These are phyloP conservation scores for Ilyonectria sp. DNA, from an alignment of 2,329 filamentous ascomycete genomes.

Conservation along the genomic window DNA sequence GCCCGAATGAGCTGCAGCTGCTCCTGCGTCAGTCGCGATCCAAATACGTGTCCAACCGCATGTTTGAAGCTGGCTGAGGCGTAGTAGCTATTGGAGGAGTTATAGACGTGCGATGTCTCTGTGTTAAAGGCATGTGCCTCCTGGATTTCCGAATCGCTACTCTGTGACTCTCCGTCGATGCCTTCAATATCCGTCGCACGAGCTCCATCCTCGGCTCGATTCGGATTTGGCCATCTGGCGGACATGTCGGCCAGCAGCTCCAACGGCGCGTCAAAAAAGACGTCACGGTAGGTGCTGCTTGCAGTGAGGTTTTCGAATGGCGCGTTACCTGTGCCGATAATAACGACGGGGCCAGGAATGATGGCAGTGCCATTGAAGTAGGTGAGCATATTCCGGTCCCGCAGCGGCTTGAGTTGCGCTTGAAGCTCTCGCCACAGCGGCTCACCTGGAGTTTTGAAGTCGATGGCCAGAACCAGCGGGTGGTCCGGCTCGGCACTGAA, in stretches of 20 bases:
- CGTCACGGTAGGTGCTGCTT: constrained; percentile 1
- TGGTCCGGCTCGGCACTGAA: constrained; percentile 5
- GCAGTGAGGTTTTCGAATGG: neutral
- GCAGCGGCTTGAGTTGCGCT: neutral
- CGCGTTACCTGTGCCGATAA: neutral
- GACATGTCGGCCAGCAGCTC: constrained; percentile 5
- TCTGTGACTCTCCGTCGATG: neutral
- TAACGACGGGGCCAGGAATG: neutral
- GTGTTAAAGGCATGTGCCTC: neutral
- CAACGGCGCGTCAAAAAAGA: constrained; percentile 6
- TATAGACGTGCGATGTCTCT: neutral
- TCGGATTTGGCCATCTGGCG: constrained; percentile 5
- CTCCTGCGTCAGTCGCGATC: constrained; percentile 1
- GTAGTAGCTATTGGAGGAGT: constrained; percentile 5
- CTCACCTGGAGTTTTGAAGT: constrained; percentile 7
- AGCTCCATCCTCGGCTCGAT: constrained; percentile 6
- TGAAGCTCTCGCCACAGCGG: constrained; percentile 4
- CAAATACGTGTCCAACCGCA: constrained; percentile 4
- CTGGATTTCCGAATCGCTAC: neutral
- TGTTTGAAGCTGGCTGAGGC: constrained; percentile 2
- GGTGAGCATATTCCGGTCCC: constrained; percentile 9
- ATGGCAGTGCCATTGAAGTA: constrained; percentile 8
- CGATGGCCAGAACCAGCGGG: constrained; percentile 1
- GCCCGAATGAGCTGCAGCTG: constrained; percentile 2
- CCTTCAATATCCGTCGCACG: neutral